Evolutionary conservation across 768 basidiomycete genomes (phyloP).

Genomic region (Amanita pallidorosea): DNA sequence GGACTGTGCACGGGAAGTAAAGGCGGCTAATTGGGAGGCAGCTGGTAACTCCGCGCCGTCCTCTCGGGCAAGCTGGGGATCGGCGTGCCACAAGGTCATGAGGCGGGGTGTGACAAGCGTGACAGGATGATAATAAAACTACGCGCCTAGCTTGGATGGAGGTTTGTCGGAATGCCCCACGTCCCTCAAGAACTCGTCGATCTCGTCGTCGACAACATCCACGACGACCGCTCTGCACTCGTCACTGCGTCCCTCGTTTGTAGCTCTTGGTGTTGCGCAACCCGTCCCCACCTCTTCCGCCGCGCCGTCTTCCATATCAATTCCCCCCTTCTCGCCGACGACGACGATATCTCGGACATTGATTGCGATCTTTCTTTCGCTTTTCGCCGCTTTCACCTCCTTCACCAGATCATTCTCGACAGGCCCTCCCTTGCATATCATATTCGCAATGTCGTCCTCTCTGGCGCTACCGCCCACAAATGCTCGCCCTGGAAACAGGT

Average conservation of each 20-base stretch:
- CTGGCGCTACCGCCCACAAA: constrained; percentile 3
- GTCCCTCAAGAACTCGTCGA: constrained; percentile 17
- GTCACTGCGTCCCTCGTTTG: constrained; percentile 9
- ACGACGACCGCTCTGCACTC: constrained; percentile 10
- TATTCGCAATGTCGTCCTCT: constrained; percentile 9
- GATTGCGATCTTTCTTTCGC: neutral
- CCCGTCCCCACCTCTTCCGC: constrained; percentile 14
- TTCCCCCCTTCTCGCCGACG: neutral
- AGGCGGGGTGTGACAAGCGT: too few species aligned
- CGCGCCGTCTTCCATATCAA: constrained; percentile 7
- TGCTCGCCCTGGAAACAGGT: constrained; percentile 3
- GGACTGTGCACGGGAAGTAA: constrained; percentile 35
- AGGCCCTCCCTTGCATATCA: constrained; percentile 8
- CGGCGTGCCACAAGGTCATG: constrained; percentile 32
- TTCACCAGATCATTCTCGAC: constrained; percentile 4
- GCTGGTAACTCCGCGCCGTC: too few species aligned
- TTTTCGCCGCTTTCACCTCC: constrained; percentile 7
- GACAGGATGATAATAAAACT: too few species aligned
- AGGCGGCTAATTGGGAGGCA: constrained; percentile 25
- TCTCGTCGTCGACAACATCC: constrained; percentile 12
- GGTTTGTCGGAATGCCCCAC: constrained; percentile 7
- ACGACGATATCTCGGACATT: neutral
- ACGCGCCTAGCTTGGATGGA: too few species aligned
- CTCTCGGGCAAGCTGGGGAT: too few species aligned
- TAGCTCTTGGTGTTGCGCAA: constrained; percentile 13